Percentiles rank a stretch among this genome's conserved stretches.
Conservation (phyloP, 495 filamentous ascomycete genomes). For the Penicillium crystallinum region DNA sequence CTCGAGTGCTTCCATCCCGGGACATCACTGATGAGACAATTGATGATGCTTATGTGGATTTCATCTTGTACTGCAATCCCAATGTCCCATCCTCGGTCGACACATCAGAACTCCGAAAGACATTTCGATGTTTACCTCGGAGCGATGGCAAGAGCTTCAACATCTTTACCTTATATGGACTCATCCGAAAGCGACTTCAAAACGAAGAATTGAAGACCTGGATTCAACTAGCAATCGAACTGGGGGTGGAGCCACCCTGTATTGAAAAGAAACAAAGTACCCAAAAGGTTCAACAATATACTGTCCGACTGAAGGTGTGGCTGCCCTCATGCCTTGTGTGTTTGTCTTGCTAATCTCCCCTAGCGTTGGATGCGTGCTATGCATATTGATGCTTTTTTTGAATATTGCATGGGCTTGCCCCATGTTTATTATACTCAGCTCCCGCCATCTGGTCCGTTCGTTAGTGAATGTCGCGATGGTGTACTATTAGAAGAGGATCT, state of each 20-base stretch:
- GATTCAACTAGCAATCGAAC: slow-evolving; percentile 81
- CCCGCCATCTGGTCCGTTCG: slow-evolving; percentile 55
- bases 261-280: slow-evolving; percentile 83
- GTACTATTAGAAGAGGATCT: slow-evolving; percentile 90
- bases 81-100: slow-evolving; percentile 66
- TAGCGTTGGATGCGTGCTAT: slow-evolving; percentile 98
- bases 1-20: slow-evolving; percentile 56
- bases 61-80: slow-evolving; percentile 90
- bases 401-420: slow-evolving; percentile 74
- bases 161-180: slow-evolving; percentile 71
- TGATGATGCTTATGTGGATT: slow-evolving; percentile 81
- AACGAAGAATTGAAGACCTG: slow-evolving; percentile 92
- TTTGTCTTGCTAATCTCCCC: slow-evolving; percentile 8
- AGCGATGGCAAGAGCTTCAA: slow-evolving; percentile 92
- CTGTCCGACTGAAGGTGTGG: slow-evolving; percentile 82
- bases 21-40: slow-evolving; percentile 69
- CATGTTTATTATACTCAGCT: slow-evolving; percentile 84
- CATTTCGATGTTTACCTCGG: slow-evolving; percentile 79
- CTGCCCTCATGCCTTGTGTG: neutral
- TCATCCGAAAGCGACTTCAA: slow-evolving; percentile 72
- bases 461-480: slow-evolving; percentile 71
- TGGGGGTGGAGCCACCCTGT: slow-evolving; percentile 86
- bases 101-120: slow-evolving; percentile 67
- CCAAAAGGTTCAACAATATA: slow-evolving; percentile 97
- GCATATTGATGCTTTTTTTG: slow-evolving; percentile 96